These are phyloP conservation scores for Capsicum chinense DNA, from an alignment of 257 asterid species.

Conservation along the genomic window DNA sequence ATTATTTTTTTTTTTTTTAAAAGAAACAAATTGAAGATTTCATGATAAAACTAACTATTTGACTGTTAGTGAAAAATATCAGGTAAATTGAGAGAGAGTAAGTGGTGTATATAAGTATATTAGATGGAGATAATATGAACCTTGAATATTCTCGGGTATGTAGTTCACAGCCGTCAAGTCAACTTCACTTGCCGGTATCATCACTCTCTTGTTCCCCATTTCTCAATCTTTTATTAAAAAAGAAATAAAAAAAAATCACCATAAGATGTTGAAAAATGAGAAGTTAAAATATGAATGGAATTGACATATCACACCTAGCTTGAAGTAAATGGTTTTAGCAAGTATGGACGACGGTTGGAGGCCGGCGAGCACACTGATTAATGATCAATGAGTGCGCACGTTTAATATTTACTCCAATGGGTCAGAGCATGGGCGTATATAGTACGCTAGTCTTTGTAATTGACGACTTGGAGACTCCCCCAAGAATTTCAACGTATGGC, in stretches of 20 bases:
- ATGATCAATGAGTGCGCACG: neutral
- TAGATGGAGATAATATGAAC: conserved; percentile 34
- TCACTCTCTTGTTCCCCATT: conserved; percentile 80
- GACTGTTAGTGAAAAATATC: too few species aligned
- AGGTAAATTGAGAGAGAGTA: too few species aligned
- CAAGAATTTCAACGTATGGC: neutral
- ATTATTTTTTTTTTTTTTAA: too few species aligned
- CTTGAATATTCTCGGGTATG: conserved; percentile 62
- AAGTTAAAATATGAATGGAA: neutral
- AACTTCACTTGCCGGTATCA: conserved; percentile 79
- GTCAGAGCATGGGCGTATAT: neutral
- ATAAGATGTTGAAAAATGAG: neutral
- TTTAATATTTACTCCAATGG: neutral
- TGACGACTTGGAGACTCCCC: neutral
- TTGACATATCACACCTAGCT: neutral
- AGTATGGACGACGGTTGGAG: neutral
- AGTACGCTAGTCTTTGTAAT: neutral
- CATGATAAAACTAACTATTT: too few species aligned
- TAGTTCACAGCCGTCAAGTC: conserved; percentile 70
- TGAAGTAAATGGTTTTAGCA: neutral
- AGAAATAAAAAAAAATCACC: too few species aligned
- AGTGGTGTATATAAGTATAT: neutral
- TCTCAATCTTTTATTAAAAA: neutral
- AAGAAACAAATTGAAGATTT: too few species aligned
- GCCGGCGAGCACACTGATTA: neutral